Evolutionary conservation across 352 stramenopile genomes (phyloP).

Genomic region (Globisporangium abappressorium): DNA sequence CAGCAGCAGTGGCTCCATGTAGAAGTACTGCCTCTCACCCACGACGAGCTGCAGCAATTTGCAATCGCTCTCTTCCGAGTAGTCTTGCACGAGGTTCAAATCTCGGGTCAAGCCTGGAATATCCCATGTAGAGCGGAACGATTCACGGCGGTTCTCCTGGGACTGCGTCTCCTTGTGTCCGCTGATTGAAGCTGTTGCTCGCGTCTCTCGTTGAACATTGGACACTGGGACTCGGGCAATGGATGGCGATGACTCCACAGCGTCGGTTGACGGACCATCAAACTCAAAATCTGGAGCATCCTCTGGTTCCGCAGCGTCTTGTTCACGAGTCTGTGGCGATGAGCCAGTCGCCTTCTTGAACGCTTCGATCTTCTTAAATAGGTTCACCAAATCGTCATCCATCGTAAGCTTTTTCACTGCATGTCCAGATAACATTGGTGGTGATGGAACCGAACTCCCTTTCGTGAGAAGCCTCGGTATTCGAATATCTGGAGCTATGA

Average conservation of each 20-base stretch:
- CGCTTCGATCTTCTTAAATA: slow-evolving; percentile 31
- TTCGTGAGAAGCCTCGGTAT: slow-evolving; percentile 15
- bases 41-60: slow-evolving; percentile 55
- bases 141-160: slow-evolving; percentile 23
- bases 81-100: slow-evolving; percentile 79
- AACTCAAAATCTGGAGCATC: background rate
- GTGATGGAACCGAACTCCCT: background rate
- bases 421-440: background rate
- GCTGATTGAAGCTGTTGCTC: background rate
- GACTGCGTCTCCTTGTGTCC: background rate
- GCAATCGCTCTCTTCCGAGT: slow-evolving; percentile 61
- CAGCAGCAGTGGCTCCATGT: slow-evolving; percentile 48
- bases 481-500: slow-evolving; percentile 18
- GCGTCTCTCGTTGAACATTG: background rate
- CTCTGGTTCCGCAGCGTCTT: background rate
- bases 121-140: slow-evolving; percentile 60
- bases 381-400: slow-evolving; percentile 22
- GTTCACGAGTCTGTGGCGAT: slow-evolving; percentile 2
- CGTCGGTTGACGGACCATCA: background rate
- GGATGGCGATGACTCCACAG: background rate
- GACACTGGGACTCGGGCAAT: background rate
- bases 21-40: slow-evolving; percentile 78
- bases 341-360: slow-evolving; percentile 37
- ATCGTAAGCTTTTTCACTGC: background rate
- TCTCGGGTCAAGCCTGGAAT: slow-evolving; percentile 55